Percentiles rank a stretch among this genome's conserved stretches.
Conservation (phyloP, 1,284 basidiomycete species). For the Cutaneotrichosporon cavernicola region DNA sequence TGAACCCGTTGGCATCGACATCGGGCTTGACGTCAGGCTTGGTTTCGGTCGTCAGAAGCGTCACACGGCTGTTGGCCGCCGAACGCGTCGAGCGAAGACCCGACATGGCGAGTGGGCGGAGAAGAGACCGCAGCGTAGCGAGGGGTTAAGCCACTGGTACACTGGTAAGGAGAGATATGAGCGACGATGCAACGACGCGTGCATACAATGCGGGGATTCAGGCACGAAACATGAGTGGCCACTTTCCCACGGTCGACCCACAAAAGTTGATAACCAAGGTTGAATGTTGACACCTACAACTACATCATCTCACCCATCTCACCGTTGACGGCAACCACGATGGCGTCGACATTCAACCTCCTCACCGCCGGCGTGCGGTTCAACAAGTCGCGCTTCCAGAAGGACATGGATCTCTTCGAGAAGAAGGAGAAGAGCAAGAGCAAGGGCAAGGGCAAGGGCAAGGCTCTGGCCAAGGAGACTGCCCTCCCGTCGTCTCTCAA, state of each 20-base stretch:
- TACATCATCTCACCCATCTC: neutral
- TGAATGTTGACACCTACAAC: neutral
- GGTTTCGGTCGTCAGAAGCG: conserved; percentile 17
- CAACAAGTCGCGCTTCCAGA: conserved; percentile 71
- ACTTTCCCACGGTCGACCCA: conserved; percentile 23
- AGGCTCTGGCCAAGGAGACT: conserved; percentile 16
- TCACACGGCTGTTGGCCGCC: conserved; percentile 20
- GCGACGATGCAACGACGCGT: neutral
- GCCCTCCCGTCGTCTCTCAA: conserved; percentile 73
- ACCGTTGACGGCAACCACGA: conserved; percentile 12
- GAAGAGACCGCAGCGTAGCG: conserved; percentile 4
- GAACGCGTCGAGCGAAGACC: conserved; percentile 23
- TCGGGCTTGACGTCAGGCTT: conserved; percentile 13
- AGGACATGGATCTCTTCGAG: conserved; percentile 69
- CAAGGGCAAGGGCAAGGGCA: conserved; percentile 42
- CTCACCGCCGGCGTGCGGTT: conserved; percentile 73
- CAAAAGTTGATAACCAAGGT: conserved; percentile 20
- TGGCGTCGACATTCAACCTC: conserved; percentile 65
- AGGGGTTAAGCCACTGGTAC: neutral
- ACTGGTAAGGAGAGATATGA: neutral
- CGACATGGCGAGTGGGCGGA: neutral
- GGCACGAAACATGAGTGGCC: neutral
- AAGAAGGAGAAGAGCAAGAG: conserved; percentile 55
- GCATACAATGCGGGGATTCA: neutral
- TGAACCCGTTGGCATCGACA: conserved; percentile 14